Evolutionary conservation across 2,329 filamentous ascomycete genomes (phyloP), one percentile per base, ranked within the genome.

Genomic region (Periconia sp.): DNA sequence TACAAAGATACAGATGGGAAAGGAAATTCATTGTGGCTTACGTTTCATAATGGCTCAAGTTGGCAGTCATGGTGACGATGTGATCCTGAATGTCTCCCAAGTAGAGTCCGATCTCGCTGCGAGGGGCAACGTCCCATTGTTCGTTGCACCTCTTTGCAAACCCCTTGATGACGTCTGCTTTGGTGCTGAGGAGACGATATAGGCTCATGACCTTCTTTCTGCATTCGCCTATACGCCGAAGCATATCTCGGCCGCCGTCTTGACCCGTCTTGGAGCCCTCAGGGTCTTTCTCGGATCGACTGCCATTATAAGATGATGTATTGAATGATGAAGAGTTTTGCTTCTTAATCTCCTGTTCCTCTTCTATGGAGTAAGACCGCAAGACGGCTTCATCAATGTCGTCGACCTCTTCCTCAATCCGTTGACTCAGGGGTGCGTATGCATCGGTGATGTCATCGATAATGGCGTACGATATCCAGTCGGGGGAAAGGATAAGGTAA

Each of bases 381-480:
- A 99, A 78, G 60, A 99, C 97, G 18, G 85, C 86, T 61, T 97
- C 93, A 67, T 99, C 94, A 60, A 99, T 97, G 54, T 96, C 90
- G 70, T 99, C 94, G 11, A 97, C 94, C 71, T 99, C 93, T 45
- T 96, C 88, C 73, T 99, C 94, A 48, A 99, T 96, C 20, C 84
- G 86, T 64, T 96, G 89, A 52, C 99, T 97, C 45, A 97, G 79
- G 0, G 94, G 94, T 6, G 89, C 90, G 68, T 97, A 99, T 2
- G 92, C 92, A 72, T 99, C 94, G 6, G 94, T 99, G 64, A 99
- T 96, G 71, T 99, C 94, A 75, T 99, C 94, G 59, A 97, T 97
- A 61, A 97, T 89, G 45, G 92, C 94, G 69, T 99, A 99, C 8
- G 91, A 96, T 63, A 99, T 97, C 94, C 94, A 99, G 72, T 99